Conservation (phyloP, 2,329 filamentous ascomycete genomes). For the Blastomyces parvus region DNA sequence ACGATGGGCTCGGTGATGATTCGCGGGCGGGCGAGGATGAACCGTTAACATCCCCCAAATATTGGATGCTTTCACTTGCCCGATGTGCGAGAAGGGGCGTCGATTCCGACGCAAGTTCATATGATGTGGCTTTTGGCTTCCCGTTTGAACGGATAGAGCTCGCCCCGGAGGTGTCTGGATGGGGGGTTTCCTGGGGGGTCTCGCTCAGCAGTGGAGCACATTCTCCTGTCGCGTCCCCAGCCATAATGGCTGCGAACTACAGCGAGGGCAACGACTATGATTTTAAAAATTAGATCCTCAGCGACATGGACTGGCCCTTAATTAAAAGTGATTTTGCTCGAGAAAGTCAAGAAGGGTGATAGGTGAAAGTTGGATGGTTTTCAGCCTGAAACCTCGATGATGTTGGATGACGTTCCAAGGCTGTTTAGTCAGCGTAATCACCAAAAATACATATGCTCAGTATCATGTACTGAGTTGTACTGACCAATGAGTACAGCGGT, state of each 20-base stretch:
- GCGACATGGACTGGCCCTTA: background rate
- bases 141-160: slow-evolving; percentile 17
- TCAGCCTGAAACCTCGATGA: too few species aligned
- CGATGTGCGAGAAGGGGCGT: slow-evolving; percentile 34
- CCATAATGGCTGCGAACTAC: slow-evolving; percentile 10
- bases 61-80: slow-evolving; percentile 25
- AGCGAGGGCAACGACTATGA: background rate
- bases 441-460: too few species aligned
- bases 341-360: too few species aligned
- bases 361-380: too few species aligned
- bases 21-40: slow-evolving; percentile 20
- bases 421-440: background rate
- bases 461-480: background rate
- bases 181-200: background rate
- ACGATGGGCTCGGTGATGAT: slow-evolving; percentile 14
- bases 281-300: background rate
- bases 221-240: slow-evolving; percentile 11
- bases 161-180: background rate
- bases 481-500: background rate
- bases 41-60: slow-evolving; percentile 16
- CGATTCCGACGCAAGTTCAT: slow-evolving; percentile 33
- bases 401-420: background rate
- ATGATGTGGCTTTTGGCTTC: slow-evolving; percentile 20
- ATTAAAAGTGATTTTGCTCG: too few species aligned
- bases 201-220: slow-evolving; percentile 8